These are phyloP conservation scores for Salvia rosmarinus DNA, from an alignment of 257 asterid genomes.

Conservation along the genomic window DNA sequence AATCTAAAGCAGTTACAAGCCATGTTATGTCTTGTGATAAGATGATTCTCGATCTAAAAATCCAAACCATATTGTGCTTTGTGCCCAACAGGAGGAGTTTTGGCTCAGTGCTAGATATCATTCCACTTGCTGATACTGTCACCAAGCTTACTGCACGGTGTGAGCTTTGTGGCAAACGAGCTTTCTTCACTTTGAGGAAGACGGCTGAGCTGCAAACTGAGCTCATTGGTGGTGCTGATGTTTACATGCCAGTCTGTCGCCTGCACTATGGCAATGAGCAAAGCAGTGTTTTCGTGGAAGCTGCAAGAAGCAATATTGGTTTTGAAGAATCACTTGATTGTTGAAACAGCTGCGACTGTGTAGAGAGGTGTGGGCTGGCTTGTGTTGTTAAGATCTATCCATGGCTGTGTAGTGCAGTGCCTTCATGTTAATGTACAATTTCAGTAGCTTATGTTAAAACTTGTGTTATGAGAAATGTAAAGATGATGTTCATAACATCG, in stretches of 20 bases:
- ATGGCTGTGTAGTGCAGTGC: background rate
- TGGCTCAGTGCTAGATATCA: constrained; percentile 73
- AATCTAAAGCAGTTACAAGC: background rate
- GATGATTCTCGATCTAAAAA: background rate
- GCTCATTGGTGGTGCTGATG: constrained; percentile 83
- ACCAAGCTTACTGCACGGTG: constrained; percentile 84
- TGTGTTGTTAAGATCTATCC: background rate
- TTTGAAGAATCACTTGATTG: background rate
- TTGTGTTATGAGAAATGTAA: background rate
- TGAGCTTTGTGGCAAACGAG: constrained; percentile 68
- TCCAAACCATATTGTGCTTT: background rate
- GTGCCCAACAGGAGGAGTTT: constrained; percentile 48
- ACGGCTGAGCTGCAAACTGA: constrained; percentile 56
- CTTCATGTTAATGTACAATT: background rate
- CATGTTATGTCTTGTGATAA: background rate
- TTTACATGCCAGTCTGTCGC: constrained; percentile 94
- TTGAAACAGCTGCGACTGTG: constrained; percentile 23
- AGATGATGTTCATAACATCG: background rate
- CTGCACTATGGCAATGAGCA: constrained; percentile 57
- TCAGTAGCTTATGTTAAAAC: background rate
- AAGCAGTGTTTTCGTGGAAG: constrained; percentile 20
- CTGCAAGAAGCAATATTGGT: constrained; percentile 25
- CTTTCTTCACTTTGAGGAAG: constrained; percentile 77
- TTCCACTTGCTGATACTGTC: constrained; percentile 79
- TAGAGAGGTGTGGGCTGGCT: constrained; percentile 9